phyloP scores from a whole-genome alignment of 1,284 basidiomycete species.

The Microbotryum lychnidis-dioicae region DNA sequence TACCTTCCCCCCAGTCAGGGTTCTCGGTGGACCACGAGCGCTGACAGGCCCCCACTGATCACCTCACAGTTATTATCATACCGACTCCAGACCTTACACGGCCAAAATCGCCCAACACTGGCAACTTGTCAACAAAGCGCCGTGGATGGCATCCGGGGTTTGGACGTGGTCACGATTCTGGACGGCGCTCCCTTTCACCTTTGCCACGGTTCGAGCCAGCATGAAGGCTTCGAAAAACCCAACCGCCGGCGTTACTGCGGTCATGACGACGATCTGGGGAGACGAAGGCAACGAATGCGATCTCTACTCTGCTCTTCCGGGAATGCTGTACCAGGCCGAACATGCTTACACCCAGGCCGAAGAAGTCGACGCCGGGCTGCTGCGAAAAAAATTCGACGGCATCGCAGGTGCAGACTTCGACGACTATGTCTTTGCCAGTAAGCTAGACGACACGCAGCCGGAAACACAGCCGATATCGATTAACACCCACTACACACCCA shows the following conservation, averaged over 20 bases:
- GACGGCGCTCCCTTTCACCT: conserved; percentile 42
- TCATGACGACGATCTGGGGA: conserved; percentile 42
- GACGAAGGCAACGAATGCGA: conserved; percentile 42
- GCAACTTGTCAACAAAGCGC: conserved; percentile 36
- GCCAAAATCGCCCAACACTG: conserved; percentile 39
- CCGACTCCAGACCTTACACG: conserved; percentile 35
- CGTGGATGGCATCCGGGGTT: conserved; percentile 40
- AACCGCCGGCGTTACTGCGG: conserved; percentile 34
- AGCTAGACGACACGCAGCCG: conserved; percentile 38
- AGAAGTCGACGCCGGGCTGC: conserved; percentile 34
- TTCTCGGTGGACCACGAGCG: background rate
- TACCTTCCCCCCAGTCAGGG: background rate
- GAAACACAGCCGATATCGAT: conserved; percentile 32
- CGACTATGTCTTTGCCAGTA: conserved; percentile 39
- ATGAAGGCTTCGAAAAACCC: conserved; percentile 38
- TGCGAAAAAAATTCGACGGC: conserved; percentile 36
- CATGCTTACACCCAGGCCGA: conserved; percentile 34
- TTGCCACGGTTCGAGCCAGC: conserved; percentile 39
- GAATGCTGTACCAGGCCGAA: conserved; percentile 39
- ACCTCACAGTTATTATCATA: conserved; percentile 33
- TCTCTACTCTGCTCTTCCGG: conserved; percentile 33
- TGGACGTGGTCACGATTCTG: conserved; percentile 43
- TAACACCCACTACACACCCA: conserved; percentile 36
- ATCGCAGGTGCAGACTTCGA: conserved; percentile 39
- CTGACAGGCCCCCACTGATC: conserved; percentile 16